phyloP scores from a whole-genome alignment of 345 rosid genomes.

The Gossypium turneri region DNA sequence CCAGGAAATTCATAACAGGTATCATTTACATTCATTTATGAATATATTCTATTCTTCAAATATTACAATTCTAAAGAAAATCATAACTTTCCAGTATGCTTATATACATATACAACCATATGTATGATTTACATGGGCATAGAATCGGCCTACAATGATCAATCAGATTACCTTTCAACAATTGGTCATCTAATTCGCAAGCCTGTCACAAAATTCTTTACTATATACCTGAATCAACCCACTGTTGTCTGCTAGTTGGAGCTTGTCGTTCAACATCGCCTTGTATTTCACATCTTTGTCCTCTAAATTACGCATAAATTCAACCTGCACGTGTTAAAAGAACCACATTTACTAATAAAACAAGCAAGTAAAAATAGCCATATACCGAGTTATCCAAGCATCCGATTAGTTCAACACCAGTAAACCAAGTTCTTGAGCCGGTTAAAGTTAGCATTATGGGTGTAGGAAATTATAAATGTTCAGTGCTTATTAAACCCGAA shows the following conservation, averaged over 20 bases:
- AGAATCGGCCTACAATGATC: neutral
- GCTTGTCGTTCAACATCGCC: constrained; percentile 58
- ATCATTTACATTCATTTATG: neutral
- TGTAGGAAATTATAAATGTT: neutral
- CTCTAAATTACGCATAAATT: constrained; percentile 64
- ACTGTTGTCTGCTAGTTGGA: constrained; percentile 42
- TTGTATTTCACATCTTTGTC: constrained; percentile 57
- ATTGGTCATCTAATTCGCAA: constrained; percentile 28
- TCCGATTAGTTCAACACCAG: neutral
- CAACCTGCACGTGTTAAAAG: constrained; percentile 43
- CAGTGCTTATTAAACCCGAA: neutral
- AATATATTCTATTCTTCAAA: neutral
- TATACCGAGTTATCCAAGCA: neutral
- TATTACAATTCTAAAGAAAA: constrained; percentile 2
- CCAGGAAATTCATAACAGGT: no score
- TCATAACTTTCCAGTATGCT: neutral
- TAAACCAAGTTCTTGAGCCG: neutral
- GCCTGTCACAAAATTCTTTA: constrained; percentile 55
- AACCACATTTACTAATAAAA: neutral
- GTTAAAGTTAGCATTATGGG: neutral
- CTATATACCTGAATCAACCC: constrained; percentile 60
- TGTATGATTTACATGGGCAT: neutral
- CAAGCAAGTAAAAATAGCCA: neutral
- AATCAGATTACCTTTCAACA: neutral
- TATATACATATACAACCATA: neutral